phyloP scores from a whole-genome alignment of 768 basidiomycete genomes.

The Phanerodontia chrysosporium region DNA sequence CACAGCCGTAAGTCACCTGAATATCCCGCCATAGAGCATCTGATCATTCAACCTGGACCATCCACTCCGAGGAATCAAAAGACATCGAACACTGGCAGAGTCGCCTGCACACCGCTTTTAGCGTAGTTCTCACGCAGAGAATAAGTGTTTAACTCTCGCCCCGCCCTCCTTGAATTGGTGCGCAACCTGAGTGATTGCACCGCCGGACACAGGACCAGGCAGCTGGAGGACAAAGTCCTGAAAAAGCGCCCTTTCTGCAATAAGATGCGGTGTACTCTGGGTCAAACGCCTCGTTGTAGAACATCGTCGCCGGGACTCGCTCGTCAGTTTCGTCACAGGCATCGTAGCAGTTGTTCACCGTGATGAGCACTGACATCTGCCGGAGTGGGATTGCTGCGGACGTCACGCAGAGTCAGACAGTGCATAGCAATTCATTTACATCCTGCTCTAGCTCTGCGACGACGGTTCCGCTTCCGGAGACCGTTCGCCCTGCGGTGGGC shows the following conservation, averaged over 20 bases:
- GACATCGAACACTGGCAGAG: not conserved
- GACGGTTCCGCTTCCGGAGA: slow-evolving; percentile 34
- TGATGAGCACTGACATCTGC: slow-evolving; percentile 46
- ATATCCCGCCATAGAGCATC: no score
- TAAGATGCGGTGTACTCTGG: slow-evolving; percentile 30
- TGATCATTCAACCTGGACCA: no score
- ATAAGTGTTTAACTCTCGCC: not conserved
- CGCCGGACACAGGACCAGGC: slow-evolving; percentile 21
- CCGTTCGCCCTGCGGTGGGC: slow-evolving; percentile 31
- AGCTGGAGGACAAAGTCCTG: slow-evolving; percentile 43
- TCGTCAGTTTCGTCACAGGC: slow-evolving; percentile 15
- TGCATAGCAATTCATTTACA: not conserved
- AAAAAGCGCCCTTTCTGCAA: slow-evolving; percentile 34
- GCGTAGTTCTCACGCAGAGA: not conserved
- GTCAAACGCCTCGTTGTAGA: slow-evolving; percentile 42
- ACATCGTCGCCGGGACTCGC: slow-evolving; percentile 35
- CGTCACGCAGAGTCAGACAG: not conserved
- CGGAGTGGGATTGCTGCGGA: slow-evolving; percentile 31
- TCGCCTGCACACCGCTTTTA: not conserved
- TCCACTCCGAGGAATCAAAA: no score
- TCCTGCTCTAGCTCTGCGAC: slow-evolving; percentile 38
- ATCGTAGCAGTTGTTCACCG: slow-evolving; percentile 35
- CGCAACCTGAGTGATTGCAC: slow-evolving; percentile 1
- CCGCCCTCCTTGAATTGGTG: slow-evolving; percentile 1
- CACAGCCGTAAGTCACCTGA: no score